Base-by-base conservation (phyloP, 2,329 filamentous ascomycete species). In the Hypoxylon sp. region DNA sequence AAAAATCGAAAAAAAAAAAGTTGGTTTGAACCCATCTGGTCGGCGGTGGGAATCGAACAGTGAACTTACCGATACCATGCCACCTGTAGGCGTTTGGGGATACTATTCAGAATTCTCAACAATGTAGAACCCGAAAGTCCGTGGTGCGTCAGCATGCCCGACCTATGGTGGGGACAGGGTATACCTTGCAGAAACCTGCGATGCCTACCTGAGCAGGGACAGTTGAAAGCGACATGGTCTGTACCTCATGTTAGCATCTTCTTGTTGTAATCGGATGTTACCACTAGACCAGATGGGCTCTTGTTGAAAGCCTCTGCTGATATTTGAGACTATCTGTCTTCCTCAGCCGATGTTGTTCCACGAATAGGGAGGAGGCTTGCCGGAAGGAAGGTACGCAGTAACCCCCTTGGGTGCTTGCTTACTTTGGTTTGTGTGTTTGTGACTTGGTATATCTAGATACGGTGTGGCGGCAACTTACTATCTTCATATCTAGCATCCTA, bases 241-340 rank as follows among this genome's bases (percentile, higher is more conserved):
- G 30, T 29, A 21, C 46, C 5, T 19, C 25, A 23, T 8, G 60
- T 52, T 25, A 52, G 53, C 25, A 34, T 39, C 23, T 51, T 25
- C 50, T 25, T 43, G 7, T 16, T 41, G 16, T 7, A 23, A 48
- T 27, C 9, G 46, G 16, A 63, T 23, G 37, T 47, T n/a, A 29
- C 61, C 53, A 63, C 54, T 63, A 32, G 53, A 23, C 61, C 54
- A 58, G 54, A 63, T 53, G 54, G 41, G 48, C 11, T 56, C 43
- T 9, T 32, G n/a, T 27, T 47, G 45, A 11, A 27, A 37, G 6
- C 1, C 16, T 21, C 3, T 1, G 16, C 8, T 11, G 7, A 9
- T 41, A 41, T 41, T 21, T 41, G 37, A n/a, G 6, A 8, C 21
- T 41, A 41, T 41, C 37, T 41, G 37, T 19, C 16, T 9, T 4